These are phyloP conservation scores for Prunus padus DNA, from an alignment of 306 rosid species.

Conservation along the genomic window DNA sequence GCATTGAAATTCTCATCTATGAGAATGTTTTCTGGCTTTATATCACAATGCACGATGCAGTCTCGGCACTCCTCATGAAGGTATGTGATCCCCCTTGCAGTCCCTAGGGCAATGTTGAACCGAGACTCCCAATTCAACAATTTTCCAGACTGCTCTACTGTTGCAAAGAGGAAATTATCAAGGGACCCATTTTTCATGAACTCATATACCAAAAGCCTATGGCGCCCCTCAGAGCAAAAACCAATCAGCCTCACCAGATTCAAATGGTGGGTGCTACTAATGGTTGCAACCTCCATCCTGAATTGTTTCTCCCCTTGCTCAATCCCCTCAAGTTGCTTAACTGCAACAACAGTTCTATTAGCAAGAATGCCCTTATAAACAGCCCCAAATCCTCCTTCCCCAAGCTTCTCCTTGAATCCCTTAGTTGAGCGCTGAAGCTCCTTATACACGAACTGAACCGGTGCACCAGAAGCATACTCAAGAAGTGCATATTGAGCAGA, in stretches of 20 bases:
- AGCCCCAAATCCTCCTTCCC: slow-evolving; percentile 86
- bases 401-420: slow-evolving; percentile 89
- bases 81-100: slow-evolving; percentile 86
- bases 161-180: slow-evolving; percentile 53
- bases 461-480: slow-evolving; percentile 97
- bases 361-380: slow-evolving; percentile 71
- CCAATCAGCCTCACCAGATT: slow-evolving; percentile 84
- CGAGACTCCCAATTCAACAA: slow-evolving; percentile 66
- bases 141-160: slow-evolving; percentile 44
- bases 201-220: slow-evolving; percentile 81
- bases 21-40: slow-evolving; percentile 90
- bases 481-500: slow-evolving; percentile 82
- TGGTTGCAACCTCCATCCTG: slow-evolving; percentile 82
- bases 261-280: slow-evolving; percentile 89
- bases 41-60: slow-evolving; percentile 84
- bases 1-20: slow-evolving; percentile 64
- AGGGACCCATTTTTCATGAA: slow-evolving; percentile 82
- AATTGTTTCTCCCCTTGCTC: slow-evolving; percentile 90
- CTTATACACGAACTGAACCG: slow-evolving; percentile 71
- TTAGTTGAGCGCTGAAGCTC: slow-evolving; percentile 73
- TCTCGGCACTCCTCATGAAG: slow-evolving; percentile 92
- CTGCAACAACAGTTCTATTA: slow-evolving; percentile 68
- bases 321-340: slow-evolving; percentile 84
- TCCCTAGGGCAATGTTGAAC: slow-evolving; percentile 63
- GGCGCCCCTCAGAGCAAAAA: slow-evolving; percentile 89